Percentiles rank a stretch among this genome's conserved stretches.
These are phyloP conservation scores for Thielaviopsis euricoi DNA, from an alignment of 2,329 filamentous ascomycete species.

Conservation along the genomic window DNA sequence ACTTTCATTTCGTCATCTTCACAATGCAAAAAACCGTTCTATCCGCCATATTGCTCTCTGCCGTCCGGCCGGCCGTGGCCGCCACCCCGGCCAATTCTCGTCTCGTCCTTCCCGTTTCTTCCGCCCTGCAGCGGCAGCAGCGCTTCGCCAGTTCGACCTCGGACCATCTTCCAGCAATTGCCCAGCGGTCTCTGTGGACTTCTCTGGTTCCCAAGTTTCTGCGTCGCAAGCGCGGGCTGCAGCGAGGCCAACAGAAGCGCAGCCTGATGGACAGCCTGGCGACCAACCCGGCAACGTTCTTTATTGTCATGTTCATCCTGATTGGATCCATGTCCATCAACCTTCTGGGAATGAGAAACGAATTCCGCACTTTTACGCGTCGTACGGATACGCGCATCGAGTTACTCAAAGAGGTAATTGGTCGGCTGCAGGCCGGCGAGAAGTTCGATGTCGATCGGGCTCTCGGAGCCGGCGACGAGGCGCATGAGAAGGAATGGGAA, in stretches of 20 bases:
- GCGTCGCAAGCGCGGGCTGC: conserved; percentile 18
- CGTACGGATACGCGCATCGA: conserved; percentile 66
- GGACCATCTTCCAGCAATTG: conserved; percentile 32
- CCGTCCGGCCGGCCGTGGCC: not conserved
- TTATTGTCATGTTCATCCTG: conserved; percentile 64
- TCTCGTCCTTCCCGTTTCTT: not conserved
- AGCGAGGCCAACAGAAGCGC: conserved; percentile 15
- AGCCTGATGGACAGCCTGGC: conserved; percentile 12
- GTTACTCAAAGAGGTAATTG: conserved; percentile 58
- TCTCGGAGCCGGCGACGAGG: conserved; percentile 61
- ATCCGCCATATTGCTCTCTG: not conserved
- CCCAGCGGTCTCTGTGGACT: conserved; percentile 49
- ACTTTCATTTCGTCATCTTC: not conserved
- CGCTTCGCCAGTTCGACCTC: conserved; percentile 10
- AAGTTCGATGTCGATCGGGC: conserved; percentile 71
- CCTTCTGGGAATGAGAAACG: conserved; percentile 65
- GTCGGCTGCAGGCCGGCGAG: conserved; percentile 53
- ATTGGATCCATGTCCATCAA: conserved; percentile 95
- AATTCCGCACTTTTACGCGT: conserved; percentile 55
- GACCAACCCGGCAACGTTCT: conserved; percentile 63
- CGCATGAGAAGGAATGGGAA: conserved; percentile 74
- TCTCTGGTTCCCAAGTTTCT: conserved; percentile 53
- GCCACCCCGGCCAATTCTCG: not conserved
- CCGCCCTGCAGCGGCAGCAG: not conserved
- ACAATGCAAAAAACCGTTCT: not conserved